A percentile compares a stretch with the other conserved stretches of the same genome.
phyloP scores from a whole-genome alignment of 768 basidiomycete species.

The Rhodotorula sphaerocarpa region DNA sequence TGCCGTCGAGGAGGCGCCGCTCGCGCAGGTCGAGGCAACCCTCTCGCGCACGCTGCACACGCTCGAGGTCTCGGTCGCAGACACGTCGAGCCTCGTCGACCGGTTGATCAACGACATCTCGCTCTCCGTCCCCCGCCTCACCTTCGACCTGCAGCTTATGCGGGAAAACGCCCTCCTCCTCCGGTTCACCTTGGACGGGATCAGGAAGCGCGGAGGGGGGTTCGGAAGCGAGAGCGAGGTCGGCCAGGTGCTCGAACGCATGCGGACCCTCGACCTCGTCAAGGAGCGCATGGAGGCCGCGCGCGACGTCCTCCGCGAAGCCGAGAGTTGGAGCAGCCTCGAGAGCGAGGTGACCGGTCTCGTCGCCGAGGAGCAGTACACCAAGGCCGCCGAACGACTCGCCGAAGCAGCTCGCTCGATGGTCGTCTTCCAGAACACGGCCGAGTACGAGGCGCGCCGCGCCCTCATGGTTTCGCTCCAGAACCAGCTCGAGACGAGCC shows the following conservation, averaged over 20 bases:
- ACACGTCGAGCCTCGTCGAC: slow-evolving; percentile 78
- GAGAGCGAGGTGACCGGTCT: slow-evolving; percentile 84
- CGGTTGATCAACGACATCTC: slow-evolving; percentile 87
- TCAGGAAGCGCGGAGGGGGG: slow-evolving; percentile 49
- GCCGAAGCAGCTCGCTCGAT: slow-evolving; percentile 82
- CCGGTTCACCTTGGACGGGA: slow-evolving; percentile 57
- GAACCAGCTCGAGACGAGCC: slow-evolving; percentile 86
- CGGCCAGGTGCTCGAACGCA: slow-evolving; percentile 59
- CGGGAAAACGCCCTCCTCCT: slow-evolving; percentile 77
- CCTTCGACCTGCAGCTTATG: slow-evolving; percentile 96
- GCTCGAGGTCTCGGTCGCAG: slow-evolving; percentile 76
- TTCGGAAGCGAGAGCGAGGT: slow-evolving; percentile 50
- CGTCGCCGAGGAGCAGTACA: slow-evolving; percentile 67
- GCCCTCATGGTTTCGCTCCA: slow-evolving; percentile 82
- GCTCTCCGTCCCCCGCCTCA: slow-evolving; percentile 75
- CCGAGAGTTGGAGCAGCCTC: slow-evolving; percentile 92
- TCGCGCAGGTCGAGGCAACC: slow-evolving; percentile 19
- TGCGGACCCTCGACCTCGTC: slow-evolving; percentile 73
- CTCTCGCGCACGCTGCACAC: slow-evolving; percentile 14
- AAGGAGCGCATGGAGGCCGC: slow-evolving; percentile 81
- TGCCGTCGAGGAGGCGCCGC: background rate
- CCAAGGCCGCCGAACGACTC: slow-evolving; percentile 82
- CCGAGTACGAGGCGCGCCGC: slow-evolving; percentile 79
- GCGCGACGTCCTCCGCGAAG: slow-evolving; percentile 80
- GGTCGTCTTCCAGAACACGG: slow-evolving; percentile 84